A percentile compares a stretch with the other conserved stretches of the same genome.
phyloP scores from a whole-genome alignment of 1,284 basidiomycete genomes.

The Tilletia caries region DNA sequence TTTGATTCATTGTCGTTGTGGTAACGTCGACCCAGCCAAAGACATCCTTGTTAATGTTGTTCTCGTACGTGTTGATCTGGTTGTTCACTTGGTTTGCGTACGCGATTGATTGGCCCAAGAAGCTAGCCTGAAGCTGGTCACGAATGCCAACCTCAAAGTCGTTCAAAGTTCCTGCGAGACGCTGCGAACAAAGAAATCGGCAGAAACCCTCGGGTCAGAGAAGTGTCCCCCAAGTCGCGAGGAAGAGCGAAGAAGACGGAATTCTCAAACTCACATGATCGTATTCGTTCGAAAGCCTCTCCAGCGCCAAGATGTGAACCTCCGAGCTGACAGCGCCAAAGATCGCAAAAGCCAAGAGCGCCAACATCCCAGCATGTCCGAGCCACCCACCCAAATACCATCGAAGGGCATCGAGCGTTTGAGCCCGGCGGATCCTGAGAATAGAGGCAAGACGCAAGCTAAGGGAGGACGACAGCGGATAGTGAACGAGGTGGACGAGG shows the following conservation, averaged over 20 bases:
- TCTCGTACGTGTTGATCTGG: slow-evolving; percentile 68
- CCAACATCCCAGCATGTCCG: slow-evolving; percentile 81
- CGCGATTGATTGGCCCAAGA: slow-evolving; percentile 46
- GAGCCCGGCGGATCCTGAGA: slow-evolving; percentile 24
- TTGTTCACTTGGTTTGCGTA: slow-evolving; percentile 75
- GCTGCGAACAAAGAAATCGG: not conserved
- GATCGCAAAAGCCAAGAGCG: slow-evolving; percentile 81
- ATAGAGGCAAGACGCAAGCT: slow-evolving; percentile 20
- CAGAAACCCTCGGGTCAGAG: not conserved
- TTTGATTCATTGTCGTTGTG: slow-evolving; percentile 74
- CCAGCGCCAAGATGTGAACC: slow-evolving; percentile 68
- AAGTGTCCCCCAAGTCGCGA: not conserved
- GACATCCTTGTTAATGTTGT: slow-evolving; percentile 66
- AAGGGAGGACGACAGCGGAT: slow-evolving; percentile 30
- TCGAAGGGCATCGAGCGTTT: slow-evolving; percentile 54
- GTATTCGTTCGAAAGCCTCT: slow-evolving; percentile 31
- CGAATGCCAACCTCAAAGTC: not conserved
- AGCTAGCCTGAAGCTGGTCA: not conserved
- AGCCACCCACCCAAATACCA: slow-evolving; percentile 80
- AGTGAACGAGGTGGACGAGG: slow-evolving; percentile 32
- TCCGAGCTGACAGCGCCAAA: slow-evolving; percentile 84
- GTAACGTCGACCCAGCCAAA: slow-evolving; percentile 95
- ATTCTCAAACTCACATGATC: slow-evolving; percentile 10
- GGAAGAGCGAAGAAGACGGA: no score
- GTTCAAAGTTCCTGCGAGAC: not conserved